Evolutionary conservation across 352 stramenopile genomes (phyloP).

Genomic region (Phytophthora pluvialis): DNA sequence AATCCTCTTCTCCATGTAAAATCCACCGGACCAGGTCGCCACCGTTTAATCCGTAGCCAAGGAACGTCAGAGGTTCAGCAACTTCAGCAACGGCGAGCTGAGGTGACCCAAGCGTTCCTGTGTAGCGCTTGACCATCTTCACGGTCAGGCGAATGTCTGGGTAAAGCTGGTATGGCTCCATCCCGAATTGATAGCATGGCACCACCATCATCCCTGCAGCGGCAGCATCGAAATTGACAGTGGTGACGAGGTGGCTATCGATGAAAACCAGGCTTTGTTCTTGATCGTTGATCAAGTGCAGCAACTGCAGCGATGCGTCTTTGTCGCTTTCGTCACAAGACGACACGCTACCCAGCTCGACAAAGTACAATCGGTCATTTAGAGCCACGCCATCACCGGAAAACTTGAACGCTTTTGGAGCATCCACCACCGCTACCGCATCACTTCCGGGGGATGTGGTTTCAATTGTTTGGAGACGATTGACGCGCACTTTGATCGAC

Average conservation of each 20-base stretch:
- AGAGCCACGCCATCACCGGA: constrained; percentile 51
- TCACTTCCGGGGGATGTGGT: constrained; percentile 39
- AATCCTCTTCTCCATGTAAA: constrained; percentile 52
- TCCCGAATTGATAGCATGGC: constrained; percentile 67
- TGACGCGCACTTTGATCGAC: constrained; percentile 51
- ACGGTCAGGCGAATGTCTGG: constrained; percentile 46
- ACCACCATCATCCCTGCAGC: constrained; percentile 48
- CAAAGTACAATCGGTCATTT: constrained; percentile 73
- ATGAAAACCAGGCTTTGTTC: constrained; percentile 51
- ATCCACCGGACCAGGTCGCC: constrained; percentile 70
- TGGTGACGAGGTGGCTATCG: constrained; percentile 14
- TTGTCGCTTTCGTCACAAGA: constrained; percentile 48
- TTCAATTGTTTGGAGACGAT: constrained; percentile 44
- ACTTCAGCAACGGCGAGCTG: constrained; percentile 63
- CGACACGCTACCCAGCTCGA: constrained; percentile 38
- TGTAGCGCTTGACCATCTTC: constrained; percentile 62
- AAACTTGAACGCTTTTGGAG: constrained; percentile 57
- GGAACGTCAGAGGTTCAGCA: constrained; percentile 62
- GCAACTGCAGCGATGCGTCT: constrained; percentile 38
- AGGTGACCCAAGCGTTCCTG: constrained; percentile 48
- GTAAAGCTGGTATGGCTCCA: constrained; percentile 69
- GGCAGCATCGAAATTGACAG: constrained; percentile 46
- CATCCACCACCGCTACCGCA: constrained; percentile 55
- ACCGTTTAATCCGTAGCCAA: constrained; percentile 46
- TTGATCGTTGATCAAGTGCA: constrained; percentile 42